These are phyloP conservation scores for Diaporthe sp. DNA, from an alignment of 2,329 filamentous ascomycete species.

Conservation along the genomic window DNA sequence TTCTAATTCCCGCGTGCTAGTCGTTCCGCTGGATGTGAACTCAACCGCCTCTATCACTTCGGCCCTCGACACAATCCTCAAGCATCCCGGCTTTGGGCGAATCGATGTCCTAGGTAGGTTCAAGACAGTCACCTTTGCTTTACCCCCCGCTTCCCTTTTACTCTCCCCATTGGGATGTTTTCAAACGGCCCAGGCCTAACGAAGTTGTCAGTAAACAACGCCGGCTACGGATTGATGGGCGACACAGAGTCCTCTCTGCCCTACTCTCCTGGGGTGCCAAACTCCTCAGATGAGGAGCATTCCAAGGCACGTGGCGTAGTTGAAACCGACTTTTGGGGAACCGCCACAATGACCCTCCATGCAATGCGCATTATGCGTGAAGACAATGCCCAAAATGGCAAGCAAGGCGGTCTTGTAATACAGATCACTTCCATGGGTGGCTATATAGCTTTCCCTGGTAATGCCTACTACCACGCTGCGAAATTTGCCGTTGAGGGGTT, in stretches of 20 bases:
- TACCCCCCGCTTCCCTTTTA: neutral
- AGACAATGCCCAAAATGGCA: conserved; percentile 37
- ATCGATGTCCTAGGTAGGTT: conserved; percentile 43
- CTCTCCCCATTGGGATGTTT: neutral
- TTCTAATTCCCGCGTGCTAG: conserved; percentile 46
- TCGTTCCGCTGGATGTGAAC: conserved; percentile 56
- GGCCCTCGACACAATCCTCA: conserved; percentile 46
- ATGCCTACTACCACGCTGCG: conserved; percentile 51
- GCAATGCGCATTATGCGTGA: conserved; percentile 45
- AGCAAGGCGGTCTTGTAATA: conserved; percentile 61
- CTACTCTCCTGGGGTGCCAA: neutral
- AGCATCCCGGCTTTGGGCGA: conserved; percentile 45
- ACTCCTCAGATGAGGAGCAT: conserved; percentile 36
- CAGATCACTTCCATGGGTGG: conserved; percentile 66
- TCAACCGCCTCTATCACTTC: conserved; percentile 44
- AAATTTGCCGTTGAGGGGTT: conserved; percentile 60
- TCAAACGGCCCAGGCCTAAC: neutral
- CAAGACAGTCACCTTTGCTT: neutral
- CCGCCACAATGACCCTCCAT: conserved; percentile 39
- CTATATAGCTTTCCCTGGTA: conserved; percentile 46
- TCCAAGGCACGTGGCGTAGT: conserved; percentile 38
- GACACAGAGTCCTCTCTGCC: conserved; percentile 40
- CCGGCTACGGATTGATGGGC: conserved; percentile 55
- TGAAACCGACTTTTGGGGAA: conserved; percentile 46
- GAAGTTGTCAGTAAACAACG: conserved; percentile 44